phyloP scores from a whole-genome alignment of 768 basidiomycete genomes.

The Leucocoprinus leucothites region DNA sequence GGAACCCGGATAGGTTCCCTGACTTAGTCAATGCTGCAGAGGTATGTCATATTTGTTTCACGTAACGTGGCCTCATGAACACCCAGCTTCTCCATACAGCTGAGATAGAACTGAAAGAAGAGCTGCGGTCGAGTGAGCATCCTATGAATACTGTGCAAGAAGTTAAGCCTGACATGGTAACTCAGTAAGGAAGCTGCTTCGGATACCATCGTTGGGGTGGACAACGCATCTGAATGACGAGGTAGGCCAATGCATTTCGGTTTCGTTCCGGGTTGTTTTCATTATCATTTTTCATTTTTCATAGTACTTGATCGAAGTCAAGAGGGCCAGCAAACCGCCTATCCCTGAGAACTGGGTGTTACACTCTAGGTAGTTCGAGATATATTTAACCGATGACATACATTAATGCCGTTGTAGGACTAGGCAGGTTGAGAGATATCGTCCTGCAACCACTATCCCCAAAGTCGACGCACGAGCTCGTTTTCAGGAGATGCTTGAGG shows the following conservation, averaged over 20 bases:
- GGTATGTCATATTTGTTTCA: slow-evolving; percentile 44
- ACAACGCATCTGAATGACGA: slow-evolving; percentile 65
- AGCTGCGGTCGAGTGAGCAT: slow-evolving; percentile 65
- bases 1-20: slow-evolving; percentile 41
- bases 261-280: background rate
- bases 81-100: slow-evolving; percentile 61
- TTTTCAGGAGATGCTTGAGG: slow-evolving; percentile 66
- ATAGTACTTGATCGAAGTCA: slow-evolving; percentile 81
- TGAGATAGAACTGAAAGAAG: slow-evolving; percentile 69
- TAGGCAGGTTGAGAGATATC: slow-evolving; percentile 53
- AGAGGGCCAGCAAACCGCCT: slow-evolving; percentile 48
- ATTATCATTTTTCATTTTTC: background rate
- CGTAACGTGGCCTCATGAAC: background rate
- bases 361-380: slow-evolving; percentile 53
- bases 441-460: slow-evolving; percentile 60
- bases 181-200: slow-evolving; percentile 68
- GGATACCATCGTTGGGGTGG: slow-evolving; percentile 73
- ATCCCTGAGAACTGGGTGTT: slow-evolving; percentile 58
- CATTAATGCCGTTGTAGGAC: background rate
- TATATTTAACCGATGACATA: background rate
- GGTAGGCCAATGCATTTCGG: slow-evolving; percentile 31
- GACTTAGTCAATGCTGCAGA: slow-evolving; percentile 53
- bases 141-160: background rate
- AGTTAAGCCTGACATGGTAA: slow-evolving; percentile 1
- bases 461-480: slow-evolving; percentile 73